These are phyloP conservation scores for Pontederia crassipes DNA, from an alignment of 176 grass and related monocot species.

Conservation along the genomic window DNA sequence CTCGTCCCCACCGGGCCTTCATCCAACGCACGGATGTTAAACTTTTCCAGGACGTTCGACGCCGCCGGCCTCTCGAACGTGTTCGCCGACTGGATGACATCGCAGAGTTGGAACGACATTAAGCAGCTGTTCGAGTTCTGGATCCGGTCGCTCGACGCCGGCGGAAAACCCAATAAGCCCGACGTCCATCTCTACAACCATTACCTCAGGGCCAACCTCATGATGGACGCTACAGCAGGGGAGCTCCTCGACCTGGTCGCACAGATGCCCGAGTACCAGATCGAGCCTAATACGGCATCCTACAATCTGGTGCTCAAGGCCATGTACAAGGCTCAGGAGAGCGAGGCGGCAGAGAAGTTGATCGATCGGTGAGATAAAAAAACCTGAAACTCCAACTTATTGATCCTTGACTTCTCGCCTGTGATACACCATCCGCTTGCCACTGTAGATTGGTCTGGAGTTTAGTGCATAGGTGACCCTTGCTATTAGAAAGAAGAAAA, in stretches of 20 bases:
- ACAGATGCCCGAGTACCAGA: conserved; percentile 69
- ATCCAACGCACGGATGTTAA: conserved; percentile 20
- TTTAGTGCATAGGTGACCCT: too few species aligned
- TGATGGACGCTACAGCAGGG: conserved; percentile 34
- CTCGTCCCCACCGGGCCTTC: conserved; percentile 22
- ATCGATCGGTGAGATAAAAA: conserved; percentile 15
- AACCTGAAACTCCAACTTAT: too few species aligned
- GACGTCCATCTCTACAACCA: conserved; percentile 91
- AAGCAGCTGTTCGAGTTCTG: conserved; percentile 69
- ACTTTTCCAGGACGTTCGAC: conserved; percentile 25
- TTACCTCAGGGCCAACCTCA: conserved; percentile 67
- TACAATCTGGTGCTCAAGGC: conserved; percentile 80
- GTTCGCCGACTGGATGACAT: conserved; percentile 57
- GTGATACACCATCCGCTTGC: too few species aligned
- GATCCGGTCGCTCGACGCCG: conserved; percentile 61
- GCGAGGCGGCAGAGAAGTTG: conserved; percentile 21
- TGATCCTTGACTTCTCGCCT: too few species aligned
- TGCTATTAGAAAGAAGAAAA: too few species aligned
- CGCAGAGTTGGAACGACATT: conserved; percentile 60
- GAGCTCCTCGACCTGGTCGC: conserved; percentile 68
- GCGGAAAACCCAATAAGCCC: conserved; percentile 78
- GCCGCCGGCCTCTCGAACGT: conserved; percentile 45
- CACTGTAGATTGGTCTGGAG: too few species aligned
- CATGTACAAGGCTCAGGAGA: conserved; percentile 28
- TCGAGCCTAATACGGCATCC: conserved; percentile 69